phyloP scores from a whole-genome alignment of 2,329 filamentous ascomycete species.

The Aspergillus pseudotamarii region DNA sequence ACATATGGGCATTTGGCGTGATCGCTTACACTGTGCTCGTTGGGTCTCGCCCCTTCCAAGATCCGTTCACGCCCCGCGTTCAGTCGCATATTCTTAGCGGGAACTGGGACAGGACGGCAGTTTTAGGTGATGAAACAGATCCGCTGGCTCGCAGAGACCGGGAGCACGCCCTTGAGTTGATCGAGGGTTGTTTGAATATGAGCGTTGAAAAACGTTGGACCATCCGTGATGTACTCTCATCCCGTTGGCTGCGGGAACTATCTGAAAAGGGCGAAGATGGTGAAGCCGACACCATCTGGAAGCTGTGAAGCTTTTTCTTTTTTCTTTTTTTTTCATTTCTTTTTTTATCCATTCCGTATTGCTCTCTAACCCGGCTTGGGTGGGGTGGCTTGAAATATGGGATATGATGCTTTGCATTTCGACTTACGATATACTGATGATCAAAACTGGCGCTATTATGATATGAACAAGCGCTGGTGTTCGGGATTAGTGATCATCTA shows the following conservation, averaged over 20 bases:
- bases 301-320: constrained; percentile 30
- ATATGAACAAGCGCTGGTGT: constrained; percentile 27
- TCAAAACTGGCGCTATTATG: constrained; percentile 23
- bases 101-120: constrained; percentile 58
- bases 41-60: constrained; percentile 64
- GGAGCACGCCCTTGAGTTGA: constrained; percentile 58
- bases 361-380: not conserved
- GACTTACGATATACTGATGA: constrained; percentile 21
- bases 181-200: constrained; percentile 63
- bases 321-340: constrained; percentile 2
- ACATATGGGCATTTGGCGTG: constrained; percentile 70
- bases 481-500: constrained; percentile 25
- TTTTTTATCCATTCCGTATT: constrained; percentile 13
- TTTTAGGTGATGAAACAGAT: constrained; percentile 48
- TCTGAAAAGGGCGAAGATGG: constrained; percentile 35
- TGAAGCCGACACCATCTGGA: constrained; percentile 38
- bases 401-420: constrained; percentile 5
- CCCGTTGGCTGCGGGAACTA: constrained; percentile 56
- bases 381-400: not conserved
- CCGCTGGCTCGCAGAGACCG: constrained; percentile 44
- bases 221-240: constrained; percentile 58
- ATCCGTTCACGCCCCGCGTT: constrained; percentile 61
- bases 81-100: constrained; percentile 62
- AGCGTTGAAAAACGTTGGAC: constrained; percentile 59
- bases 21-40: constrained; percentile 64